Evolutionary conservation across 441 rosid genomes (phyloP), one percentile per base, ranked within the genome.

Genomic region (Metrosideros polymorpha): DNA sequence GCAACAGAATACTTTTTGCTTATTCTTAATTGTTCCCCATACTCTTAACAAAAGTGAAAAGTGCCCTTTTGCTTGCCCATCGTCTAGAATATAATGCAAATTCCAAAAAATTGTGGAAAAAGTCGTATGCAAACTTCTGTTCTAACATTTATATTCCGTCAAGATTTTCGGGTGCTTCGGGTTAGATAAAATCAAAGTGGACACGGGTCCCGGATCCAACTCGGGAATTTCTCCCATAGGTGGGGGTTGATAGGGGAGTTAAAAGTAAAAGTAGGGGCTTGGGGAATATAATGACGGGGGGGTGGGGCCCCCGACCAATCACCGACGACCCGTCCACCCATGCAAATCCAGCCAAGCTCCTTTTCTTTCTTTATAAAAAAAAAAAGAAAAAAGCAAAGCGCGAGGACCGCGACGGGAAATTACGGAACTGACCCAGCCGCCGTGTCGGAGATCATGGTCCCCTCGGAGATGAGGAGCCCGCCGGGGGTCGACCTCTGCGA

Each of bases 401-500:
- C 79, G 9, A 71, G 17, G 49, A 71, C 17, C n/a, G 22, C 8
- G 9, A 1, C 10, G 53, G 42, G 3, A 32, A 90, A 83, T 79
- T 42, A 90, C 88, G 89, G 88, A 56, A 88, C 84, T 93, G 43
- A 97, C 99, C 98, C 98, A 9, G 93, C 89, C 27, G 92, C 94
- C 5, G 95, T 91, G 13, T 93, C 89, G 29, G 98, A 94, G 91
- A 94, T 27, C 86, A 89, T 7, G 53, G 97, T 97, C 87, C 98
- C 98, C 89, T 97, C 98, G 24, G 93, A 86, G 87, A 97, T 94
- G 92, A 97, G 94, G 86, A 97, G 90, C 5, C 97, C 98, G 29
- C 97, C 97, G 1, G 93, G 92, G 32, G 98, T 97, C 2, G 98
- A 88, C 84, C 99, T 90, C 93, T 97, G 99, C 29, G 92, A 17